Base-by-base conservation (phyloP, 1,139 yeast genomes). In the Citeromyces siamensis region DNA sequence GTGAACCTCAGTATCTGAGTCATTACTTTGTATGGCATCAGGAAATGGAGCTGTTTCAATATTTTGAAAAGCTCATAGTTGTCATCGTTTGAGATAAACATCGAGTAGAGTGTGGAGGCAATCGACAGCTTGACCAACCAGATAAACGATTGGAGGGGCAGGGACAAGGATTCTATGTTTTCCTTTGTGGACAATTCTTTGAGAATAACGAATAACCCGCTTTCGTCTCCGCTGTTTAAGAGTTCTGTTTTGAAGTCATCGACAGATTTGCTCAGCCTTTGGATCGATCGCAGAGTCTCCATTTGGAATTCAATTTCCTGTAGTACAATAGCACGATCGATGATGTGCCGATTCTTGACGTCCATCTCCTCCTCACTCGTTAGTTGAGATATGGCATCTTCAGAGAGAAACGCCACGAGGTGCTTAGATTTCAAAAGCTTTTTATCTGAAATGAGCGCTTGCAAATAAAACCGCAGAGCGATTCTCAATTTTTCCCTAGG, bases 71-170 rank as follows among this genome's bases (percentile, higher is more conserved):
- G 60, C 46, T 82, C 95, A 42, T 75, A 71, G 1, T 94, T 75
- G 44, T 74, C 73, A 52, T 88, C 96, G 40, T 74, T 80, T 1
- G 90, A 88, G 32, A 88, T 61, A 48, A 86, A 79, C 34, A 80
- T 49, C 46, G 83, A 86, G 54, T 84, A 85, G 3, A 86, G 58
- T 0, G 94, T 79, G 1, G 95, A 84, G 0, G 95, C 84, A 17
- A 84, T 59, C 51, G 86, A 93, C 17, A 86, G 70, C 41, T 83
- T 75, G 43, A 80, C 71, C 85, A 95, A 80, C 44, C 83, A 84
- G 33, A 84, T 65, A 44, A 86, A 80, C 34, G 82, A 71, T 44
- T 65, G 65, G 37, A 86, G 61, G 35, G 80, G 64, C 2, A 82
- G 79, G 3, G 90, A 73, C 38, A 85, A 61, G n/a, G 79, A 72